Conservation (phyloP, 164 flowering plant genomes). For the Taxillus chinensis region DNA sequence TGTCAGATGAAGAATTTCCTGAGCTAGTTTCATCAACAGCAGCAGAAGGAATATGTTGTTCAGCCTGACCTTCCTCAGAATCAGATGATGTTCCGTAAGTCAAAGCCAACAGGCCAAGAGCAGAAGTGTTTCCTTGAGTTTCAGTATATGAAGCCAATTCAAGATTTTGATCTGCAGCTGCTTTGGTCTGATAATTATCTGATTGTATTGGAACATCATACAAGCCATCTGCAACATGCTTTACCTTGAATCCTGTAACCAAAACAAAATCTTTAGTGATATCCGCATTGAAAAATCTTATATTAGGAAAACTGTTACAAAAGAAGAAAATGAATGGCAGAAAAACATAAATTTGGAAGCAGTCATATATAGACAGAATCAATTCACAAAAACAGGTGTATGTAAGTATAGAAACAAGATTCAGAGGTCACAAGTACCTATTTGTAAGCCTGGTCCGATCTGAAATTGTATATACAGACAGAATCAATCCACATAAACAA, state of each 20-base stretch:
- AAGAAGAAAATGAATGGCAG: too few relatives aligned
- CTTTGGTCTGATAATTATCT: constrained; percentile 20
- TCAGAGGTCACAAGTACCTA: too few relatives aligned
- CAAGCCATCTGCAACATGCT: constrained; percentile 23
- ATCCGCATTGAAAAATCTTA: too few relatives aligned
- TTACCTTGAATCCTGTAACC: constrained; percentile 30
- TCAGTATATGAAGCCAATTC: constrained; percentile 22
- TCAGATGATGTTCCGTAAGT: constrained; percentile 80
- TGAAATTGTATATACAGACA: too few relatives aligned
- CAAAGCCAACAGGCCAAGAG: constrained; percentile 74
- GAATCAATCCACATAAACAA: too few relatives aligned
- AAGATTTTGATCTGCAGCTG: constrained; percentile 15
- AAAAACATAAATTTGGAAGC: too few relatives aligned
- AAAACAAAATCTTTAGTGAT: neutral
- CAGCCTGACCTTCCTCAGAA: constrained; percentile 60
- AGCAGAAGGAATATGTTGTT: constrained; percentile 18
- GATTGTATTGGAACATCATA: constrained; percentile 48
- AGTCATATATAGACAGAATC: too few relatives aligned
- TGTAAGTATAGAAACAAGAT: too few relatives aligned
- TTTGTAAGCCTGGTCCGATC: too few relatives aligned
- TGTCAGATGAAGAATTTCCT: constrained; percentile 19
- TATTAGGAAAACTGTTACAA: too few relatives aligned
- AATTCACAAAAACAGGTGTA: too few relatives aligned
- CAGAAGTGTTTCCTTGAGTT: constrained; percentile 27
- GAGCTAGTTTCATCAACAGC: constrained; percentile 18